A percentile compares a stretch with the other conserved stretches of the same genome.
Evolutionary conservation across 768 basidiomycete species (phyloP).

Genomic region (Pleurotus tuber-regium): DNA sequence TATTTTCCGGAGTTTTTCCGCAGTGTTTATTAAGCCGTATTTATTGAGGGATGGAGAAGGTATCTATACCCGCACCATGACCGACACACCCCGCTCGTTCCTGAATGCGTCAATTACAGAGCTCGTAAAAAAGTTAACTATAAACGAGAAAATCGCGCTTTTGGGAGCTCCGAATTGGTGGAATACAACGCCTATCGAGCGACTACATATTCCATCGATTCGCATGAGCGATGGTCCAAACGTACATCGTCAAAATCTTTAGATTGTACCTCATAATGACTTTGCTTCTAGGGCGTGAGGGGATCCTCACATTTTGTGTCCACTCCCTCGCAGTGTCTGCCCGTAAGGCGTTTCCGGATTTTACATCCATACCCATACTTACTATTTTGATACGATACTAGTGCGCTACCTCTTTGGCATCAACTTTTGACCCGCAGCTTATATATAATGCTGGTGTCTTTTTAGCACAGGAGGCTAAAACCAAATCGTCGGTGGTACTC

Average conservation of each 20-base stretch:
- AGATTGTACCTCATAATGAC: constrained; percentile 1
- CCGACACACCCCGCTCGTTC: constrained; percentile 34
- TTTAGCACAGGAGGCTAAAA: constrained; percentile 63
- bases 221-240: constrained; percentile 76
- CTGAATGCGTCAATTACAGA: constrained; percentile 49
- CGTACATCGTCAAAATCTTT: constrained; percentile 24
- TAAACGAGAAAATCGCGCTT: constrained; percentile 63
- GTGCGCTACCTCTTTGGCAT: constrained; percentile 70
- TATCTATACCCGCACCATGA: constrained; percentile 1
- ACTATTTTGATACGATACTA: constrained; percentile 17
- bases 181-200: constrained; percentile 57
- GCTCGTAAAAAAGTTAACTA: constrained; percentile 52
- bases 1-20: constrained; percentile 9
- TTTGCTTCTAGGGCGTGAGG: constrained; percentile 51
- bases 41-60: neutral
- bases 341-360: constrained; percentile 36
- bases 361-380: neutral
- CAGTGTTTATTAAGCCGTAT: neutral
- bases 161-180: constrained; percentile 70
- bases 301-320: constrained; percentile 65
- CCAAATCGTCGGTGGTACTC: constrained; percentile 60
- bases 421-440: constrained; percentile 65
- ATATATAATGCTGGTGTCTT: constrained; percentile 53
- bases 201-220: constrained; percentile 62
- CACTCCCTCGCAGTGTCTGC: constrained; percentile 63